Conservation (phyloP, 2,329 filamentous ascomycete species). For the Aspergillus ochraceus region DNA sequence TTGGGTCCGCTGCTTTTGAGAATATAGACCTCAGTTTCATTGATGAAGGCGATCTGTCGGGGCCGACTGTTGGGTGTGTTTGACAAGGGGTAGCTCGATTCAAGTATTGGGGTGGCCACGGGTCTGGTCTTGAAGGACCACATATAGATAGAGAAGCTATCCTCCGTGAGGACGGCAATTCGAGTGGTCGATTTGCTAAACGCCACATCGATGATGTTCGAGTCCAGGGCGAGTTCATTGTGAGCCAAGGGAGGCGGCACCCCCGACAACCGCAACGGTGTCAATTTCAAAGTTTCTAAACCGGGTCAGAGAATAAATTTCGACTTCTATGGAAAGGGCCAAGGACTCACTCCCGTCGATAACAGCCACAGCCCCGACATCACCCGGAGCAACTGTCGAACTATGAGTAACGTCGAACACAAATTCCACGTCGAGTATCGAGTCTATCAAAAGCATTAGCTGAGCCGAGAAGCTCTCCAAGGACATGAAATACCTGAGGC, state of each 20-base stretch:
- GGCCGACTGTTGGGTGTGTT: conserved; percentile 30
- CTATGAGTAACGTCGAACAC: conserved; percentile 68
- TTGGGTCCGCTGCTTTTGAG: conserved; percentile 38
- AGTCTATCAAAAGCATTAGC: conserved; percentile 29
- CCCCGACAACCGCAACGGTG: conserved; percentile 79
- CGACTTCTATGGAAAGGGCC: not conserved
- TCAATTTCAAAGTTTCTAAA: conserved; percentile 69
- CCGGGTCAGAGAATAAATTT: conserved; percentile 22
- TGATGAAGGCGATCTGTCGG: conserved; percentile 50
- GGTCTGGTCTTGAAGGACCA: conserved; percentile 59
- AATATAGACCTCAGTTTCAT: conserved; percentile 44
- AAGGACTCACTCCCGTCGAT: conserved; percentile 69
- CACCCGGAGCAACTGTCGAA: conserved; percentile 67
- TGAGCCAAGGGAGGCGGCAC: conserved; percentile 91
- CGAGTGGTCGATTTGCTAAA: conserved; percentile 65
- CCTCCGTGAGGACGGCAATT: conserved; percentile 71
- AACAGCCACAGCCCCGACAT: conserved; percentile 77
- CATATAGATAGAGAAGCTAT: conserved; percentile 66
- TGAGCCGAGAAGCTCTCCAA: conserved; percentile 8
- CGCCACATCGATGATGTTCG: conserved; percentile 70
- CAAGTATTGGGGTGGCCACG: conserved; percentile 37
- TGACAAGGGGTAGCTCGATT: conserved; percentile 39
- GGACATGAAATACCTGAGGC: conserved; percentile 43
- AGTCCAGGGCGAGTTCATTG: conserved; percentile 65
- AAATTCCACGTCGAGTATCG: conserved; percentile 64